Conservation (phyloP, 495 filamentous ascomycete species). For the Aspergillus ellipticus region DNA sequence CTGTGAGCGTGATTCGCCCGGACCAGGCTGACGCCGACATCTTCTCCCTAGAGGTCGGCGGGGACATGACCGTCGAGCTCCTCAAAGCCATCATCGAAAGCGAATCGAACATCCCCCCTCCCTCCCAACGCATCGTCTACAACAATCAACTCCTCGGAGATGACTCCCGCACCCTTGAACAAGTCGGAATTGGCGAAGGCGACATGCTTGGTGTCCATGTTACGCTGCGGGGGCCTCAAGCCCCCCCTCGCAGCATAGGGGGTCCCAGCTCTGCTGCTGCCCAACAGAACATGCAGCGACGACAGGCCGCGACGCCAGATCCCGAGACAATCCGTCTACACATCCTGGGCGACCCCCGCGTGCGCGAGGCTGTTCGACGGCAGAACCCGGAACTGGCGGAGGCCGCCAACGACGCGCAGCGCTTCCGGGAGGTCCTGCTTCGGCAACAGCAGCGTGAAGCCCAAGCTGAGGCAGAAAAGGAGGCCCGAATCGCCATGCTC, state of each 20-base stretch:
- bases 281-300: conserved; percentile 38
- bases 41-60: conserved; percentile 76
- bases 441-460: conserved; percentile 63
- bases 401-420: conserved; percentile 70
- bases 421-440: conserved; percentile 67
- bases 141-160: conserved; percentile 79
- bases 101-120: conserved; percentile 52
- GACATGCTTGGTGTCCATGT: conserved; percentile 91
- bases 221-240: conserved; percentile 29
- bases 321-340: conserved; percentile 81
- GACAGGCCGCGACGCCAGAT: conserved; percentile 50
- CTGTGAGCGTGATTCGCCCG: conserved; percentile 74
- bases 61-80: conserved; percentile 78
- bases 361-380: conserved; percentile 63
- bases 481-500: conserved; percentile 72
- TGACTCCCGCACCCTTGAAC: conserved; percentile 72
- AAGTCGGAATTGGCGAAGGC: conserved; percentile 79
- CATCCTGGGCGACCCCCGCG: conserved; percentile 71
- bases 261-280: conserved; percentile 28
- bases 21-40: conserved; percentile 73
- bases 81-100: conserved; percentile 79
- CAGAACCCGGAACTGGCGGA: conserved; percentile 71
- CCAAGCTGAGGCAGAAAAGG: conserved; percentile 66
- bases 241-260: conserved; percentile 17
- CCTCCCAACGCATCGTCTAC: conserved; percentile 65